These are phyloP conservation scores for Dendryphion nanum DNA, from an alignment of 2,329 filamentous ascomycete genomes.

Conservation along the genomic window DNA sequence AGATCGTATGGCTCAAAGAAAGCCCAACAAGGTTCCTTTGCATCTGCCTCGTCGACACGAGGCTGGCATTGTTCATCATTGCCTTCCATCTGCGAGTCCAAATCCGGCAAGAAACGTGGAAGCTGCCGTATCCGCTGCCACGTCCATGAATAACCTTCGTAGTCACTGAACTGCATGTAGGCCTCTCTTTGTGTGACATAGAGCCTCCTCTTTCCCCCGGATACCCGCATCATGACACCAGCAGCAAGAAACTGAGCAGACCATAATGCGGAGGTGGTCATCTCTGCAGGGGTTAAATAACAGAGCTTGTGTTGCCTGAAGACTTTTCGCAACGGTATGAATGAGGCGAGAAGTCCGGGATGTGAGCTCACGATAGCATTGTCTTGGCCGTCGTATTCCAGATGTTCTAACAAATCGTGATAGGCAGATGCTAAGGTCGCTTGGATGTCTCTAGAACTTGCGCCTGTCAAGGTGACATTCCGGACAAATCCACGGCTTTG, in stretches of 20 bases:
- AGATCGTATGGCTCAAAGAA: conserved; percentile 66
- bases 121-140: conserved; percentile 69
- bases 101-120: conserved; percentile 55
- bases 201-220: conserved; percentile 60
- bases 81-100: conserved; percentile 29
- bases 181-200: conserved; percentile 75
- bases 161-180: conserved; percentile 64
- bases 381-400: conserved; percentile 26
- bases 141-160: conserved; percentile 57
- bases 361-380: conserved; percentile 22
- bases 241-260: conserved; percentile 68
- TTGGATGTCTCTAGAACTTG: conserved; percentile 68
- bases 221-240: conserved; percentile 70
- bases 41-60: conserved; percentile 60
- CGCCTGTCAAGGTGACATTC: conserved; percentile 59
- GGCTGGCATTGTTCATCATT: conserved; percentile 36
- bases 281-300: conserved; percentile 69
- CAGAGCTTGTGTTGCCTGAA: conserved; percentile 71
- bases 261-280: conserved; percentile 72
- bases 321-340: conserved; percentile 75
- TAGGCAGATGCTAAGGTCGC: conserved; percentile 64
- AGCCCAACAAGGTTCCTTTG: conserved; percentile 65
- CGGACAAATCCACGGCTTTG: conserved; percentile 70
- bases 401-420: conserved; percentile 47
- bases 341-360: conserved; percentile 64